These are phyloP conservation scores for Saposhnikovia divaricata DNA, from an alignment of 129 eudicot species.

Conservation along the genomic window DNA sequence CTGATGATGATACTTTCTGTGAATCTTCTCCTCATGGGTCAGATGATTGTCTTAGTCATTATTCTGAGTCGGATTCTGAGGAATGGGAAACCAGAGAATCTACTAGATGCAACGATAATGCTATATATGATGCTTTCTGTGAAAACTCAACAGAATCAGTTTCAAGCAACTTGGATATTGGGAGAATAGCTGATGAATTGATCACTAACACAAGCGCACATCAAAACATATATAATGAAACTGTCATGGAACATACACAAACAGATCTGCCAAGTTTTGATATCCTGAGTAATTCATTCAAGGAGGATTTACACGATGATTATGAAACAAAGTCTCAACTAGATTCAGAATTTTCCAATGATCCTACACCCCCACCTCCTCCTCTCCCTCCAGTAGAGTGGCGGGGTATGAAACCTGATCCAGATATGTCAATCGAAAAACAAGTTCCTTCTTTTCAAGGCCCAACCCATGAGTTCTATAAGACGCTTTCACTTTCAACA, in stretches of 20 bases:
- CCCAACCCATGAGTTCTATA: conserved; percentile 27
- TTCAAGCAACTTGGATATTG: conserved; percentile 46
- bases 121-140: conserved; percentile 50
- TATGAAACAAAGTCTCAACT: conserved; percentile 12
- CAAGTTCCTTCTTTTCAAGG: conserved; percentile 31
- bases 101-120: conserved; percentile 40
- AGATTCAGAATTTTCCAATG: conserved; percentile 28
- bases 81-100: conserved; percentile 70
- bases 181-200: conserved; percentile 25
- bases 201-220: conserved; percentile 16
- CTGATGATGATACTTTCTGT: conserved; percentile 76
- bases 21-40: conserved; percentile 77
- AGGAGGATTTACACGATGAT: conserved; percentile 19
- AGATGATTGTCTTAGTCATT: conserved; percentile 51
- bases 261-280: conserved; percentile 56
- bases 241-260: conserved; percentile 28
- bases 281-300: conserved; percentile 31
- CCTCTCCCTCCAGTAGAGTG: conserved; percentile 89
- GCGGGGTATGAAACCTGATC: conserved; percentile 47
- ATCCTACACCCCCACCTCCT: conserved; percentile 48
- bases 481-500: conserved; percentile 27
- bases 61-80: conserved; percentile 75
- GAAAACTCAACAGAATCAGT: conserved; percentile 66
- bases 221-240: conserved; percentile 28
- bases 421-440: conserved; percentile 28